phyloP scores from a whole-genome alignment of 106 monocot species.

The Agapanthus africanus region DNA sequence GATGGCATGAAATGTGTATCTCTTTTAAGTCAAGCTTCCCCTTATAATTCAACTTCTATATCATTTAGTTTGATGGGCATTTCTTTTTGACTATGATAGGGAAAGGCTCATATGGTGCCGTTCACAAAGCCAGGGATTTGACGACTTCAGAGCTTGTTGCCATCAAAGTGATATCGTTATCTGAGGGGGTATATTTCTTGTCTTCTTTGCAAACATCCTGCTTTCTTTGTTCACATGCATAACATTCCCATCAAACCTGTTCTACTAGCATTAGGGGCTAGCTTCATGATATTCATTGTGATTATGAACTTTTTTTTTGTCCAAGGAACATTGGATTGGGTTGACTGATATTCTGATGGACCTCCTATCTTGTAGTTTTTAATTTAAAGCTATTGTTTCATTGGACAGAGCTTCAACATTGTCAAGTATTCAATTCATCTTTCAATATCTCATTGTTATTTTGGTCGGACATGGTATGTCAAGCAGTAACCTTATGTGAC shows the following conservation, averaged over 20 bases:
- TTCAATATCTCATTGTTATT: background rate
- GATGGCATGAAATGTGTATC: too few species aligned
- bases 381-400: background rate
- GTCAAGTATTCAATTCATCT: background rate
- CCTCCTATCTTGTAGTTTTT: background rate
- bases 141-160: constrained; percentile 96
- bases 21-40: background rate
- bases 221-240: constrained; percentile 5
- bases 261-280: background rate
- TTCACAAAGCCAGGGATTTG: constrained; percentile 93
- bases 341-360: background rate
- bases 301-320: background rate
- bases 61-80: constrained; percentile 5
- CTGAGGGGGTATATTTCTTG: constrained; percentile 72
- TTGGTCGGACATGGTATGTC: background rate
- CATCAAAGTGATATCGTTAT: constrained; percentile 93
- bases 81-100: constrained; percentile 40
- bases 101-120: constrained; percentile 98
- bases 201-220: background rate
- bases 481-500: background rate
- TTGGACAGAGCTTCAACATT: background rate
- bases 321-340: background rate
- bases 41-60: constrained; percentile 1
- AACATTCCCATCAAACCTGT: background rate
- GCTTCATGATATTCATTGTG: background rate